These are phyloP conservation scores for Escallonia rubra DNA, from an alignment of 129 eudicot genomes.

Conservation along the genomic window DNA sequence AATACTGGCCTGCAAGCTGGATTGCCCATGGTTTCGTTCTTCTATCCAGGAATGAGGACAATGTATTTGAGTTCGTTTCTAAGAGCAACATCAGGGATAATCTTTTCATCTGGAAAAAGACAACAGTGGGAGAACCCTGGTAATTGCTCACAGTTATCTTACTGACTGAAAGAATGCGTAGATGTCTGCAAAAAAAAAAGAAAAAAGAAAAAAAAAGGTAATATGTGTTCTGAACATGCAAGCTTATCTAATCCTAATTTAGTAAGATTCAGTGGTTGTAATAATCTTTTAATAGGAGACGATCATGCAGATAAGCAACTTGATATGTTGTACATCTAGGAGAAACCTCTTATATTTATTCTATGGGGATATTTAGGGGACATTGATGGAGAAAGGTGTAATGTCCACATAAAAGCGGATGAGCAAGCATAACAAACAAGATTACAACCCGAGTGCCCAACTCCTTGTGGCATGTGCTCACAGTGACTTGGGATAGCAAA, in stretches of 20 bases:
- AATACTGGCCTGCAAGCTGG: not conserved
- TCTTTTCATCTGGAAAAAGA: no score
- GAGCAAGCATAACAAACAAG: not conserved
- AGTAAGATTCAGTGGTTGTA: not conserved
- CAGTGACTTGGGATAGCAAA: slow-evolving; percentile 3
- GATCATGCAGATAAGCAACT: not conserved
- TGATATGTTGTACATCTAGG: not conserved
- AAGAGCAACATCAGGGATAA: not conserved
- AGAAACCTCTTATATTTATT: not conserved
- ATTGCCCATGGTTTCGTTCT: not conserved
- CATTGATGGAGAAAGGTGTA: not conserved
- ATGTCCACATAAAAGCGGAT: not conserved
- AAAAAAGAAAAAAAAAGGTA: no score
- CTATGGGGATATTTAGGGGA: not conserved
- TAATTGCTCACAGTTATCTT: not conserved
- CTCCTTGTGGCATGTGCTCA: not conserved
- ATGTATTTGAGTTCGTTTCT: not conserved
- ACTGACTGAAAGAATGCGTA: not conserved
- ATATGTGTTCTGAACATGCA: no score
- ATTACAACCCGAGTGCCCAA: not conserved
- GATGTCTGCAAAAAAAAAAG: not conserved
- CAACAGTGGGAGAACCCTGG: no score
- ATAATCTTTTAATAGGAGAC: not conserved
- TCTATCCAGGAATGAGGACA: not conserved
- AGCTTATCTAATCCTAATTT: no score